Percentiles rank a stretch among this genome's conserved stretches.
These are phyloP conservation scores for Cucurbita moschata DNA, from an alignment of 306 rosid genomes.

Conservation along the genomic window DNA sequence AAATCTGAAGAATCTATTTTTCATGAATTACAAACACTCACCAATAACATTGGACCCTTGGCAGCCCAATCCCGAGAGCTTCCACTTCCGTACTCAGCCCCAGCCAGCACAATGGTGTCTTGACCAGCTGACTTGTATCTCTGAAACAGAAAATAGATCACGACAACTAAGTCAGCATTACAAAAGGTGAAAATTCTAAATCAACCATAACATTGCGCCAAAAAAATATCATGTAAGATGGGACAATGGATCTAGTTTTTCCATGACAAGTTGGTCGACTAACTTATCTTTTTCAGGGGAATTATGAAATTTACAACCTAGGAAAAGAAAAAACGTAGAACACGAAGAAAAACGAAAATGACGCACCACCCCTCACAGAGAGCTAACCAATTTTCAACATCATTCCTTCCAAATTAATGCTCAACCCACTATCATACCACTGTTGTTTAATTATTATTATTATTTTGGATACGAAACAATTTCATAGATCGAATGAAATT, in stretches of 20 bases:
- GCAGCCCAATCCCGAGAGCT: constrained; percentile 98
- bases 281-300: neutral
- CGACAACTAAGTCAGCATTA: constrained; percentile 4
- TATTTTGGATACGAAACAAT: too few relatives aligned
- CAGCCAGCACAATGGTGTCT: constrained; percentile 72
- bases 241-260: neutral
- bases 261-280: neutral
- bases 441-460: neutral
- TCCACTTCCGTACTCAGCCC: constrained; percentile 89
- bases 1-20: neutral
- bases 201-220: neutral
- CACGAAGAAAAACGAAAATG: neutral
- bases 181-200: neutral
- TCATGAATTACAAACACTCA: constrained; percentile 14
- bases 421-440: neutral
- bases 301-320: neutral
- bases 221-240: neutral
- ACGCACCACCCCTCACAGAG: neutral
- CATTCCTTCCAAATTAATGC: neutral
- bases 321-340: neutral
- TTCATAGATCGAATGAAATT: too few relatives aligned
- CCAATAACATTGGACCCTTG: constrained; percentile 95
- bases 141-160: constrained; percentile 25
- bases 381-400: neutral
- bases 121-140: constrained; percentile 63